These are phyloP conservation scores for Lizonia empirigonia DNA, from an alignment of 2,329 filamentous ascomycete genomes.

Conservation along the genomic window DNA sequence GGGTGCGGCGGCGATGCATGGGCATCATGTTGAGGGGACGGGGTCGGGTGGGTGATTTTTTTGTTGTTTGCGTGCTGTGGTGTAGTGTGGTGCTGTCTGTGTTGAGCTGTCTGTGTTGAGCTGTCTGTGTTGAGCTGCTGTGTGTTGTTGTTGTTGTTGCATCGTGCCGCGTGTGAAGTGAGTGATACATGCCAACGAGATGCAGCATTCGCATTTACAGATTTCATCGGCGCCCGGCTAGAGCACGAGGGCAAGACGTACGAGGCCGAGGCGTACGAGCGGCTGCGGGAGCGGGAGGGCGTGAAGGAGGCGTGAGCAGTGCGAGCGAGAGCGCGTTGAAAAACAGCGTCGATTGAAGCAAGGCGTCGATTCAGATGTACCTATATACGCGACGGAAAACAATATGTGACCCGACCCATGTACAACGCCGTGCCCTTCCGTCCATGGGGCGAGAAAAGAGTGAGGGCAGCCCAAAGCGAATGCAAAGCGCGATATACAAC, in stretches of 20 bases:
- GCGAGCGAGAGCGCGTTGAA: too few species aligned
- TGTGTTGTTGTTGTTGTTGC: too few species aligned
- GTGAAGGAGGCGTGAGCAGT: not conserved
- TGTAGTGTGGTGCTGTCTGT: too few species aligned
- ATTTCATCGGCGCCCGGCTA: not conserved
- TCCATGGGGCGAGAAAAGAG: constrained; percentile 13
- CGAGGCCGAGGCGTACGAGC: not conserved
- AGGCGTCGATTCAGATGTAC: not conserved
- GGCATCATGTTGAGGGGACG: not conserved
- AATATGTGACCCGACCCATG: not conserved
- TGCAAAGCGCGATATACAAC: too few species aligned
- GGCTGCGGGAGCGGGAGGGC: not conserved
- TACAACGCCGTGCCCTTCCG: constrained; percentile 10
- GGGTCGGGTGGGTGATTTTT: constrained; percentile 7
- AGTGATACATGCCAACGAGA: too few species aligned
- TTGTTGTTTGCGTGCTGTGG: too few species aligned
- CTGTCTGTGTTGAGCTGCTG: too few species aligned
- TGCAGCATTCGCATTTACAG: constrained; percentile 6
- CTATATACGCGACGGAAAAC: not conserved
- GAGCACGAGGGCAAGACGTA: constrained; percentile 2
- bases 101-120: too few species aligned
- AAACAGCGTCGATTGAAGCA: not conserved
- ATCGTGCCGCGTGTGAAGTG: too few species aligned
- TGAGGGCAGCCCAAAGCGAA: constrained; percentile 3
- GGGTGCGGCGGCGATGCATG: constrained; percentile 5